These are phyloP conservation scores for Kluyveromyces sp. DNA, from an alignment of 1,139 yeast species.

Conservation along the genomic window DNA sequence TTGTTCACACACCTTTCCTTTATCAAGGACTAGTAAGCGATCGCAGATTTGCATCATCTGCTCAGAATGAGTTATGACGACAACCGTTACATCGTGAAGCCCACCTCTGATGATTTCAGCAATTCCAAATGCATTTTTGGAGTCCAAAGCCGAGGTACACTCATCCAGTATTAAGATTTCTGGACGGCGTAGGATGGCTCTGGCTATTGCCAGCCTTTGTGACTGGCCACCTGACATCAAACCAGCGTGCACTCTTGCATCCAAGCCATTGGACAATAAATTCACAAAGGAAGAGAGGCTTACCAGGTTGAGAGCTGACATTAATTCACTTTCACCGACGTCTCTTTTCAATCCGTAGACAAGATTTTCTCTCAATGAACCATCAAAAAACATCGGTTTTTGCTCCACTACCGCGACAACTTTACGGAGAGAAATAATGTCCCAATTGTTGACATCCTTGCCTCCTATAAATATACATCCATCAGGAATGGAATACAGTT, in stretches of 20 bases:
- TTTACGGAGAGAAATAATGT: constrained; percentile 44
- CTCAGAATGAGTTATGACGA: constrained; percentile 53
- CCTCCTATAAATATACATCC: constrained; percentile 36
- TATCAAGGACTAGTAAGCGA: constrained; percentile 37
- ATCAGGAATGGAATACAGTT: constrained; percentile 41
- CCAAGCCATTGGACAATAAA: constrained; percentile 48
- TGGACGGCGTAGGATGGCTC: constrained; percentile 63
- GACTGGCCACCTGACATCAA: constrained; percentile 75
- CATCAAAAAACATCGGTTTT: constrained; percentile 56
- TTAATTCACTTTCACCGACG: constrained; percentile 35
- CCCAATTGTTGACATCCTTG: constrained; percentile 41
- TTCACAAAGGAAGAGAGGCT: constrained; percentile 47
- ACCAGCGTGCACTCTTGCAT: constrained; percentile 51
- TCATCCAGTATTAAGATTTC: constrained; percentile 65
- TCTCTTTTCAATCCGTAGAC: constrained; percentile 45
- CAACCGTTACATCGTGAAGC: constrained; percentile 25
- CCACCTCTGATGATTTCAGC: constrained; percentile 31
- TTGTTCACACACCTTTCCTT: constrained; percentile 40
- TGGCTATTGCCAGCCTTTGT: constrained; percentile 67
- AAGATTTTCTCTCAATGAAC: constrained; percentile 59
- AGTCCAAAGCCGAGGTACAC: constrained; percentile 72
- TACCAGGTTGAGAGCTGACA: constrained; percentile 39
- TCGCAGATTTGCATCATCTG: constrained; percentile 49
- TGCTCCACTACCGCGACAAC: constrained; percentile 65
- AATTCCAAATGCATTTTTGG: constrained; percentile 44